Evolutionary conservation across 177 flowering plant genomes (phyloP).

Genomic region (Vitis hybrid): DNA sequence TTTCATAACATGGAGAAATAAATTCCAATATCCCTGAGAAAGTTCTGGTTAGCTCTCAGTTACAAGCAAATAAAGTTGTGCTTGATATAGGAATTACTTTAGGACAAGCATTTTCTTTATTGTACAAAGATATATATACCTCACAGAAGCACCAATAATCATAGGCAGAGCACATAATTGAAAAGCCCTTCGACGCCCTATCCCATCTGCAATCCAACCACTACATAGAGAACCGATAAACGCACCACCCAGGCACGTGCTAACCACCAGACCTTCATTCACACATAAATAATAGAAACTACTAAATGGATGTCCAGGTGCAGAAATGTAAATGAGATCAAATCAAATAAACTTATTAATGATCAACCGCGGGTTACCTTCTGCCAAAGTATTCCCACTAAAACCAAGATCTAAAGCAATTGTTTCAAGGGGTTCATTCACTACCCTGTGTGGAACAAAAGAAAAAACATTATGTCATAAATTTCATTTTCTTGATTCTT

Average conservation of each 20-base stretch:
- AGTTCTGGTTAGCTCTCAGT: background rate
- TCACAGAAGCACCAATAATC: conserved; percentile 81
- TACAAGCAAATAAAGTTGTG: background rate
- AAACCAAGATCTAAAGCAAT: conserved; percentile 82
- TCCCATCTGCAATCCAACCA: conserved; percentile 86
- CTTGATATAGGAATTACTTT: background rate
- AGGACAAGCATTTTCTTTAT: background rate
- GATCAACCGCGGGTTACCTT: conserved; percentile 43
- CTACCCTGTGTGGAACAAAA: conserved; percentile 55
- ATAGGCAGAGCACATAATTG: conserved; percentile 90
- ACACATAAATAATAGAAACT: background rate
- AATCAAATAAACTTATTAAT: background rate
- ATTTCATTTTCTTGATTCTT: background rate
- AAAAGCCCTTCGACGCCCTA: conserved; percentile 89
- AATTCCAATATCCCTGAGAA: background rate
- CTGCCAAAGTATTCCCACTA: conserved; percentile 75
- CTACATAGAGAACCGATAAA: conserved; percentile 74
- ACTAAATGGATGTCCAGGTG: background rate
- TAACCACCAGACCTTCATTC: conserved; percentile 83
- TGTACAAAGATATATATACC: conserved; percentile 39
- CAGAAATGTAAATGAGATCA: background rate
- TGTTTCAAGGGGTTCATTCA: conserved; percentile 88
- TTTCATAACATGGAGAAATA: background rate
- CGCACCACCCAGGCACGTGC: conserved; percentile 90
- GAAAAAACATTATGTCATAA: background rate